A percentile compares a stretch with the other conserved stretches of the same genome.
phyloP scores from a whole-genome alignment of 192 early-diverging fungal species.

The Coemansia biformis region DNA sequence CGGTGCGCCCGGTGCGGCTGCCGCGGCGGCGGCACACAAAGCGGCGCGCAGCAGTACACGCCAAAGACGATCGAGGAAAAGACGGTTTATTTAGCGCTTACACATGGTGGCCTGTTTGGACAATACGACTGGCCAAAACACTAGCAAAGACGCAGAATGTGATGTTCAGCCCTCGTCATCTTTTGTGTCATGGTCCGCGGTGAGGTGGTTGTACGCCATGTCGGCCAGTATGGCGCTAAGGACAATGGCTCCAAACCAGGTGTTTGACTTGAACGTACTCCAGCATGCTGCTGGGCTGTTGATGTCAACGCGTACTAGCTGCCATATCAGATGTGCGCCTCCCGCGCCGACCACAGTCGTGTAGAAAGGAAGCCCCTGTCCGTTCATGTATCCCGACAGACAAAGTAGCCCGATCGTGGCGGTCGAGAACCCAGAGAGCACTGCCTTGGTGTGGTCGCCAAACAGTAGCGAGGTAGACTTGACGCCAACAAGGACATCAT shows the following conservation, averaged over 20 bases:
- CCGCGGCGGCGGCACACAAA: too few relatives aligned
- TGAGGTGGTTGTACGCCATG: slow-evolving; percentile 21
- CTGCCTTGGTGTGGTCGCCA: slow-evolving; percentile 62
- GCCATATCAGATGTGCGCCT: slow-evolving; percentile 76
- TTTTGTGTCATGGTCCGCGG: neutral
- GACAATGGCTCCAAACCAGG: slow-evolving; percentile 73
- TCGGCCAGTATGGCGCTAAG: slow-evolving; percentile 70
- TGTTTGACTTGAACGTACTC: slow-evolving; percentile 73
- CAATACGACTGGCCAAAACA: too few relatives aligned
- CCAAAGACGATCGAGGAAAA: too few relatives aligned
- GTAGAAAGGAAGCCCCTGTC: slow-evolving; percentile 69
- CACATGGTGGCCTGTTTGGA: too few relatives aligned
- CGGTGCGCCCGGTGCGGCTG: too few relatives aligned
- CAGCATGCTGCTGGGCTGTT: slow-evolving; percentile 62
- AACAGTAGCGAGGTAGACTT: slow-evolving; percentile 90
- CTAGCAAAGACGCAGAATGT: too few relatives aligned
- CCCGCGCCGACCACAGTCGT: slow-evolving; percentile 65
- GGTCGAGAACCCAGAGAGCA: slow-evolving; percentile 67
- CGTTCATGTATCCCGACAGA: slow-evolving; percentile 75
- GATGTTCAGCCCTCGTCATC: too few relatives aligned
- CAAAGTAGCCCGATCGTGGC: slow-evolving; percentile 62
- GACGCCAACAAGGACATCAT: slow-evolving; percentile 79
- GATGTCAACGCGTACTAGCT: slow-evolving; percentile 65
- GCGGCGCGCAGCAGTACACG: too few relatives aligned
- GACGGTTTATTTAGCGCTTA: too few relatives aligned